phyloP scores from a whole-genome alignment of 352 stramenopile genomes.

The Blastocystis hominis region DNA sequence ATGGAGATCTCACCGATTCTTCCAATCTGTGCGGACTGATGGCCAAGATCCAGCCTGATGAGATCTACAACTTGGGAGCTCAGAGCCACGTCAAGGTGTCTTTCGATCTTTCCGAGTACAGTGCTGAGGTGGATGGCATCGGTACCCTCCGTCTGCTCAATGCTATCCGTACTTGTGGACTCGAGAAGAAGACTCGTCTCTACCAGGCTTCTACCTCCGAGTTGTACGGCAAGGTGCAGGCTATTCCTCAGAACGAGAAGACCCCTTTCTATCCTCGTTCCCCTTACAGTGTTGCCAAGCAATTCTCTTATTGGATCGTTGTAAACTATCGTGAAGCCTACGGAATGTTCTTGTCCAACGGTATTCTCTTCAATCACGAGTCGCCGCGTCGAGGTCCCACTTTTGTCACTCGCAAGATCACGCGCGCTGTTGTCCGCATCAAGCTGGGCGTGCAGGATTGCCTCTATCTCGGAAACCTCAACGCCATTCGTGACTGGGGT shows the following conservation, averaged over 20 bases:
- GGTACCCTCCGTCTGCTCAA: conserved; percentile 90
- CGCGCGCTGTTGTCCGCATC: conserved; percentile 83
- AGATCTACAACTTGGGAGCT: conserved; percentile 96
- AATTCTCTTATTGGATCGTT: conserved; percentile 96
- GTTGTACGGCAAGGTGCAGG: conserved; percentile 90
- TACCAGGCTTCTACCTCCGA: conserved; percentile 86
- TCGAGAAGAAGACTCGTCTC: conserved; percentile 61
- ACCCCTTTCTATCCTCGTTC: conserved; percentile 96
- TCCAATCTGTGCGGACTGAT: conserved; percentile 92
- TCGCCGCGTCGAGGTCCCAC: conserved; percentile 87
- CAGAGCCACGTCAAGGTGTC: conserved; percentile 98
- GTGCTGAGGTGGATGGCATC: conserved; percentile 87
- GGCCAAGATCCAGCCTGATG: conserved; percentile 80
- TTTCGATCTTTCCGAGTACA: conserved; percentile 98
- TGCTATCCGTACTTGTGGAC: conserved; percentile 82
- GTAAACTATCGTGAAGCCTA: conserved; percentile 97
- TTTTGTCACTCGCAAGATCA: conserved; percentile 98
- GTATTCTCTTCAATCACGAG: conserved; percentile 99
- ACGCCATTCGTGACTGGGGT: conserved; percentile 93
- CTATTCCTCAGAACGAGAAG: conserved; percentile 86
- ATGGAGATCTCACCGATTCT: conserved; percentile 91
- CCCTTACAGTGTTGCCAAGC: conserved; percentile 91
- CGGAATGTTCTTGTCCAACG: conserved; percentile 83
- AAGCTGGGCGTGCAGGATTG: conserved; percentile 78
- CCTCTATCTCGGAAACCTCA: conserved; percentile 91